Evolutionary conservation across 345 rosid genomes (phyloP).

Genomic region (Raphanus sativus): DNA sequence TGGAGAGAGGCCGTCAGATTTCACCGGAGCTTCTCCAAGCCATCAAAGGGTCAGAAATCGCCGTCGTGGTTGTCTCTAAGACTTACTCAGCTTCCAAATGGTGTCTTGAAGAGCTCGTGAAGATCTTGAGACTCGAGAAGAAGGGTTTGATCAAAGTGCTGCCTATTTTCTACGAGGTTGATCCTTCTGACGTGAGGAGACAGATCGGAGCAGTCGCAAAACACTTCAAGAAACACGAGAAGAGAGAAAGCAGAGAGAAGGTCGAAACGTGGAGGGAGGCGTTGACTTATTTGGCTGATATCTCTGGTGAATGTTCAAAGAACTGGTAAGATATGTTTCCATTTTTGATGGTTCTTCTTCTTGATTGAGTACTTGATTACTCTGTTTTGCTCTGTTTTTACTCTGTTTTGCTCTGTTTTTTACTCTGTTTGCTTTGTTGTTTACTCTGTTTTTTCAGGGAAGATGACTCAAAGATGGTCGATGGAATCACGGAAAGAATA

Average conservation of each 20-base stretch:
- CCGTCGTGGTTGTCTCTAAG: neutral
- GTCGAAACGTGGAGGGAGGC: constrained; percentile 22
- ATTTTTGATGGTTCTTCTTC: neutral
- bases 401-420: too few relatives aligned
- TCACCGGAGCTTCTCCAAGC: constrained; percentile 26
- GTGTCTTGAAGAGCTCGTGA: neutral
- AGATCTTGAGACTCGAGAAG: neutral
- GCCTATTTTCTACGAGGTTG: constrained; percentile 8
- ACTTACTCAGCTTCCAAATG: neutral
- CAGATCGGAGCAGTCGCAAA: constrained; percentile 17
- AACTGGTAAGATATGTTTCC: neutral
- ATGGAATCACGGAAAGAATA: constrained; percentile 20
- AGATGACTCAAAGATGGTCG: constrained; percentile 37
- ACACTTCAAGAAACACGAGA: constrained; percentile 20
- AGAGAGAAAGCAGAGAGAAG: constrained; percentile 9
- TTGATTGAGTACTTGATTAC: neutral
- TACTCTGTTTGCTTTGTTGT: too few relatives aligned
- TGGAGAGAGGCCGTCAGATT: constrained; percentile 25
- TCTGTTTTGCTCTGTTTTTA: neutral
- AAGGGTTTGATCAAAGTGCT: neutral
- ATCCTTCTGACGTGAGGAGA: constrained; percentile 3
- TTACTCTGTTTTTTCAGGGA: neutral
- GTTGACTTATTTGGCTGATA: constrained; percentile 6
- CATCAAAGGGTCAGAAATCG: neutral
- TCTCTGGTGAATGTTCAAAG: constrained; percentile 11